A percentile compares a stretch with the other conserved stretches of the same genome.
phyloP scores from a whole-genome alignment of 148 eudicot genomes.

The Nepenthes mirabilis region DNA sequence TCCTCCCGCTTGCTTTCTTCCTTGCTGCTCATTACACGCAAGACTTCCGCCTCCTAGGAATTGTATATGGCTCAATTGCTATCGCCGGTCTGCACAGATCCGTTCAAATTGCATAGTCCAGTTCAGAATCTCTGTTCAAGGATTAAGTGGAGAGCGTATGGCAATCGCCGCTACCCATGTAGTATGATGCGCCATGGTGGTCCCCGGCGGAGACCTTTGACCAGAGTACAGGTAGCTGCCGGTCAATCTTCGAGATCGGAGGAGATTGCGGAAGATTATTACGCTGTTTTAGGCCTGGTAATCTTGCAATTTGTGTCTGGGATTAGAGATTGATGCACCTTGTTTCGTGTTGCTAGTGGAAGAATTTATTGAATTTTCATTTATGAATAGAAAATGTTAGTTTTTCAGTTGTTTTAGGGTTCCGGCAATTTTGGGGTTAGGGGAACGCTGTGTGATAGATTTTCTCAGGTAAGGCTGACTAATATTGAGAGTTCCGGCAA shows the following conservation, averaged over 20 bases:
- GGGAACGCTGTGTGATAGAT: no score
- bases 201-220: constrained; percentile 14
- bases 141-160: constrained; percentile 21
- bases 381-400: no score
- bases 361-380: no score
- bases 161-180: constrained; percentile 29
- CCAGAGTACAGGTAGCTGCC: constrained; percentile 36
- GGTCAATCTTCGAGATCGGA: constrained; percentile 14
- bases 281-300: constrained; percentile 91
- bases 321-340: neutral
- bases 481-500: no score
- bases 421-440: no score
- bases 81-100: constrained; percentile 66
- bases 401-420: no score
- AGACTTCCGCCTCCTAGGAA: neutral
- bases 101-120: constrained; percentile 57
- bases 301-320: constrained; percentile 1
- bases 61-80: constrained; percentile 39
- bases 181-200: constrained; percentile 10
- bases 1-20: neutral
- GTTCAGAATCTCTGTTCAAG: constrained; percentile 13
- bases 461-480: no score
- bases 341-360: no score
- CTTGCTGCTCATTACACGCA: neutral
- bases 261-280: constrained; percentile 74